Evolutionary conservation across 345 rosid genomes (phyloP).

Genomic region (Durio zibethinus): DNA sequence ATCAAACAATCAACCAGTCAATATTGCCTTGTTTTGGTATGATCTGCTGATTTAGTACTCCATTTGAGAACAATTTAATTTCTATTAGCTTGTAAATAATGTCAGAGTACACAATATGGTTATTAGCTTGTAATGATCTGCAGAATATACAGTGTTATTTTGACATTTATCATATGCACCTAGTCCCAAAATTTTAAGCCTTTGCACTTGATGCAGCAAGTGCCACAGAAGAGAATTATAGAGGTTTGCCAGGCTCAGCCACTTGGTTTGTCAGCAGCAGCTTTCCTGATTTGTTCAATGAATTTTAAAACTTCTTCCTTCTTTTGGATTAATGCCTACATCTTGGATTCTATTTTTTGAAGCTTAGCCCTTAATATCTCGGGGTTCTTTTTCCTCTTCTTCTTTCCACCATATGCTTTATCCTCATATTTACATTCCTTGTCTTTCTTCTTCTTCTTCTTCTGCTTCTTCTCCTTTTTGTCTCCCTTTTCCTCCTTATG

Average conservation of each 20-base stretch:
- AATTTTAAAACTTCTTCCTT: slow-evolving; percentile 53
- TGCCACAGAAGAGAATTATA: background rate
- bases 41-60: background rate
- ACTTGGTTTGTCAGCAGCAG: slow-evolving; percentile 12
- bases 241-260: background rate
- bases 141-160: background rate
- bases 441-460: slow-evolving; percentile 30
- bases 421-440: slow-evolving; percentile 15
- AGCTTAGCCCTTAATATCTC: slow-evolving; percentile 58
- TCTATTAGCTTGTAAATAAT: background rate
- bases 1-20: background rate
- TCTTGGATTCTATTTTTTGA: slow-evolving; percentile 60
- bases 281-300: slow-evolving; percentile 37
- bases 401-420: slow-evolving; percentile 21
- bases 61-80: background rate
- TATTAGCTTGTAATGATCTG: background rate
- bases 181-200: background rate
- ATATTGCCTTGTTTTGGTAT: background rate
- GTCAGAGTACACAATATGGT: background rate
- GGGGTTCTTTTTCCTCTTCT: slow-evolving; percentile 56
- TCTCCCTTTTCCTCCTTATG: slow-evolving; percentile 24
- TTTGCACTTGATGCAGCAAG: background rate
- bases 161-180: background rate
- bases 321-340: slow-evolving; percentile 48
- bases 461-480: slow-evolving; percentile 22